Evolutionary conservation across 202 grass and related monocot genomes (phyloP).

Genomic region (Bolboschoenoplectus hybrid): DNA sequence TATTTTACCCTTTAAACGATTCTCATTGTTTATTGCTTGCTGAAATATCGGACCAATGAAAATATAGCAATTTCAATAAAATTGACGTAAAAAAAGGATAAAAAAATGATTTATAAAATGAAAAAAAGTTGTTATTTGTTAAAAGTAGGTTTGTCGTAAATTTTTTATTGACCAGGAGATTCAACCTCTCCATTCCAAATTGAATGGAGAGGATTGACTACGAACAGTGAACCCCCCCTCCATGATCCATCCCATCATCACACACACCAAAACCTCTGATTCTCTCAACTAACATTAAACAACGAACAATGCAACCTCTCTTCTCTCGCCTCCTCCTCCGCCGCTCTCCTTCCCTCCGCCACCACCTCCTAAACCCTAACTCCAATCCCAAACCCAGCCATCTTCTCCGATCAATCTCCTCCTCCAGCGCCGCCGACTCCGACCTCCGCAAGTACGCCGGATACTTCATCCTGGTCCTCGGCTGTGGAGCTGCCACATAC

Average conservation of each 20-base stretch:
- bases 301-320: slow-evolving; percentile 51
- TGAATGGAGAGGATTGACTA: no score
- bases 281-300: not conserved
- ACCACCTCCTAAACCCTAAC: slow-evolving; percentile 28
- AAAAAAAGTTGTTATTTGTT: no score
- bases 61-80: no score
- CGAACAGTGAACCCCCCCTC: no score
- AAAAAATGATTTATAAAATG: no score
- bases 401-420: slow-evolving; percentile 48
- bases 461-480: slow-evolving; percentile 68
- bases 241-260: not conserved
- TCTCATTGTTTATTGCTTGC: no score
- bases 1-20: no score
- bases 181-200: no score
- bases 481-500: slow-evolving; percentile 75
- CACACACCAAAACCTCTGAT: slow-evolving; percentile 1
- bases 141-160: no score
- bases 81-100: no score
- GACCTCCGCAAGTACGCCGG: slow-evolving; percentile 72
- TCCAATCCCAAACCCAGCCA: not conserved
- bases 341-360: slow-evolving; percentile 29
- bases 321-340: slow-evolving; percentile 49
- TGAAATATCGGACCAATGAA: no score
- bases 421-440: slow-evolving; percentile 49
- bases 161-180: no score